Conservation (phyloP, 208 protist genomes). For the Giardia muris region DNA sequence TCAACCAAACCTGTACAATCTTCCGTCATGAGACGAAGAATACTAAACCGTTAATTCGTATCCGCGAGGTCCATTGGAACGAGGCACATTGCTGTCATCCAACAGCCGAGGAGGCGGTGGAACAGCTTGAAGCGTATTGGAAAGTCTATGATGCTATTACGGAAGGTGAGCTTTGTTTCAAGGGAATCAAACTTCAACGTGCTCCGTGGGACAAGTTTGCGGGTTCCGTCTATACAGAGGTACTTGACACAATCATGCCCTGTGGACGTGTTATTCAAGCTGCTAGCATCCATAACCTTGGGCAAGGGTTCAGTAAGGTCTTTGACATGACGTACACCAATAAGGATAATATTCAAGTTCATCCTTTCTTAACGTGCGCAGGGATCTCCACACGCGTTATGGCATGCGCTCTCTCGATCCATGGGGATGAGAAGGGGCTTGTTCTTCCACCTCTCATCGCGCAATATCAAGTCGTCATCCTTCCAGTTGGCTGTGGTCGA, state of each 20-base stretch:
- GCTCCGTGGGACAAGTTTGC: slow-evolving; percentile 48
- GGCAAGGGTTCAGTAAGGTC: slow-evolving; percentile 47
- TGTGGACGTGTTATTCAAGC: slow-evolving; percentile 47
- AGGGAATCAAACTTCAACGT: slow-evolving; percentile 37
- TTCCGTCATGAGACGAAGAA: slow-evolving; percentile 47
- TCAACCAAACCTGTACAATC: slow-evolving; percentile 48
- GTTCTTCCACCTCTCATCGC: slow-evolving; percentile 40
- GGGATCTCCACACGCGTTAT: slow-evolving; percentile 48
- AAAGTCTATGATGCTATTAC: slow-evolving; percentile 37
- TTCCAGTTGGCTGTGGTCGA: slow-evolving; percentile 34
- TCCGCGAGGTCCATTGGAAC: slow-evolving; percentile 51
- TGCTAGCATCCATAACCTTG: slow-evolving; percentile 46
- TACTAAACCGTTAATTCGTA: slow-evolving; percentile 47
- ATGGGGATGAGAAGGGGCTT: slow-evolving; percentile 47
- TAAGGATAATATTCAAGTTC: slow-evolving; percentile 13
- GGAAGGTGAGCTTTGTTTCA: slow-evolving; percentile 34
- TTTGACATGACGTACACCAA: slow-evolving; percentile 46
- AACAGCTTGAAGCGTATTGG: slow-evolving; percentile 35
- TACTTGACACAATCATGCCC: slow-evolving; percentile 49
- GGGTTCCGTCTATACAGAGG: slow-evolving; percentile 47
- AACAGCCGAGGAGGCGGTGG: slow-evolving; percentile 39
- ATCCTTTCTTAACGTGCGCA: slow-evolving; percentile 45
- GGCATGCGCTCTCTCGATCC: slow-evolving; percentile 39
- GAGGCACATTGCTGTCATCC: slow-evolving; percentile 48
- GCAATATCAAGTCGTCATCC: slow-evolving; percentile 40